phyloP scores from a whole-genome alignment of 441 rosid species.

The Pelargonium exstipulatum region DNA sequence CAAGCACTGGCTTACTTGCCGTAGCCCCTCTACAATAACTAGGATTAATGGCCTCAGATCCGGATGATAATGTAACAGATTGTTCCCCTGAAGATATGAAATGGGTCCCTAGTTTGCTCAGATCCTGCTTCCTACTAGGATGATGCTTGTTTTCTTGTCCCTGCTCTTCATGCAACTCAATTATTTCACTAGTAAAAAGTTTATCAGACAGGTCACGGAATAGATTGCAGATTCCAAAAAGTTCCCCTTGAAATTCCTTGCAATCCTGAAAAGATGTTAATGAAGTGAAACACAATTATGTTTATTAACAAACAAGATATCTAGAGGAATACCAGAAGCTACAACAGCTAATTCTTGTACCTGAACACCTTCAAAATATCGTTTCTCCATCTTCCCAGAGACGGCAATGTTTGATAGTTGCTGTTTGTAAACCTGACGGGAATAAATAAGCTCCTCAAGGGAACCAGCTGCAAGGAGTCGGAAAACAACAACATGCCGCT shows the following conservation, averaged over 20 bases:
- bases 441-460: conserved; percentile 81
- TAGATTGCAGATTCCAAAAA: conserved; percentile 85
- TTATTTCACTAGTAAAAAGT: conserved; percentile 78
- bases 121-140: conserved; percentile 24
- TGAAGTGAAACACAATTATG: background rate
- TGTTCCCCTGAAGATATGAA: conserved; percentile 21
- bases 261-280: conserved; percentile 54
- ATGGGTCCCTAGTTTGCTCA: conserved; percentile 22
- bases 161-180: conserved; percentile 46
- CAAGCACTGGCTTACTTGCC: conserved; percentile 38
- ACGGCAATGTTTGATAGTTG: conserved; percentile 93
- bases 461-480: conserved; percentile 94
- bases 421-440: conserved; percentile 93
- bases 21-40: conserved; percentile 23
- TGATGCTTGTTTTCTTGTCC: conserved; percentile 25
- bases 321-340: conserved; percentile 5
- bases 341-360: conserved; percentile 25
- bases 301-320: background rate
- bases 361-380: conserved; percentile 96
- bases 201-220: conserved; percentile 87
- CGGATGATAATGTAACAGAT: conserved; percentile 16
- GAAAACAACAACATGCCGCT: conserved; percentile 86
- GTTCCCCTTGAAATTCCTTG: conserved; percentile 88
- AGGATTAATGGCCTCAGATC: conserved; percentile 18
- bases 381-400: conserved; percentile 85